Evolutionary conservation across 2,329 filamentous ascomycete species (phyloP), one percentile per base, ranked within the genome.

Genomic region (Botryotinia narcissicola): DNA sequence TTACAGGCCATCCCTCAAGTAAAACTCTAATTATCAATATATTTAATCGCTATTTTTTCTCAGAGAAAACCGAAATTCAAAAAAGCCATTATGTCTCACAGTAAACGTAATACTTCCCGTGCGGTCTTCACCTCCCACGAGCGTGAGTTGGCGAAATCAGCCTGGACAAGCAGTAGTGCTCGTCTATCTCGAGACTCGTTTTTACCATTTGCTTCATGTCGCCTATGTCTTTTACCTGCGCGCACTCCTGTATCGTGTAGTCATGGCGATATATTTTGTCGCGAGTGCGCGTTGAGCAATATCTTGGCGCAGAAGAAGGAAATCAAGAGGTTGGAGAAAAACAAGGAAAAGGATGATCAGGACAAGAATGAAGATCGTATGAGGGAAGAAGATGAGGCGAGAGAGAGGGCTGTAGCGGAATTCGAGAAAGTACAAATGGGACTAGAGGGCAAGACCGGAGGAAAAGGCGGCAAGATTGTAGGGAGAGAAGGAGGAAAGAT

Each of bases 121-220:
- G 91, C 94, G 60, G 94, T 98, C 83, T 98, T 98, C 86, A 98
- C 96, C 48, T 91, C 94, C 37, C 90, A 98, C 84, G 96, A 98
- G 84, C 91, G 96, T 77, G 88, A 89, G 70, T 88, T 95, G 68
- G 92, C 97, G 74, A 93, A 94, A 80, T 88, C 89, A 29, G 90
- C 90, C 78, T 98, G 96, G 94, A 90, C 91, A 78, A 89, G 91
- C 14, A 93, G 91, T 77, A 90, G 92, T 70, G 94, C 94, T n/a
- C 92, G 94, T 70, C 90, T 98, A 48, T 91, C 89, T 35, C 92
- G 95, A 80, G 96, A 98, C 81, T 96, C 93, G 73, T 98, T 97
- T 82, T 89, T 98, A 18, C 91, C 94, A 8, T 97, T 98, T 82
- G 93, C 92, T 71, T 94, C 92, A 35, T 99, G 95, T 84, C 89